Evolutionary conservation across 768 basidiomycete species (phyloP).

Genomic region (Suillus brevipes): DNA sequence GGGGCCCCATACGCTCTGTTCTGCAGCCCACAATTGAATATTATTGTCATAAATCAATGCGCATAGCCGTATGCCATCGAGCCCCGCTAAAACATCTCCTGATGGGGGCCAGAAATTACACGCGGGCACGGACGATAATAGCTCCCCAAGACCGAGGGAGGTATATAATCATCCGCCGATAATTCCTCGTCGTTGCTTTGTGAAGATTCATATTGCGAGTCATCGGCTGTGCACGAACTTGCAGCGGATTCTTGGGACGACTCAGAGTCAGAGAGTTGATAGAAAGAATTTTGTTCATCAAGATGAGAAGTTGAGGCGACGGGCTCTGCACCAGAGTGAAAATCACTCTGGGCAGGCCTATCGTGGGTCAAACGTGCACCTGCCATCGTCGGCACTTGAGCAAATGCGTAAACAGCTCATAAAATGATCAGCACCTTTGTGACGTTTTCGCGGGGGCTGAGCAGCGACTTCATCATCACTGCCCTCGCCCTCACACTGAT

Average conservation of each 20-base stretch:
- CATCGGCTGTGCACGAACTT: background rate
- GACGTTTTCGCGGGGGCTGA: background rate
- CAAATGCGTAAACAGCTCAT: background rate
- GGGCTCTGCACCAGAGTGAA: background rate
- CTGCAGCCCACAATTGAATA: background rate
- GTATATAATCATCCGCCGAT: background rate
- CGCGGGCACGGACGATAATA: background rate
- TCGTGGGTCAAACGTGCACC: background rate
- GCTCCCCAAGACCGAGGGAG: background rate
- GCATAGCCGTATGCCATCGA: background rate
- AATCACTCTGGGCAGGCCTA: background rate
- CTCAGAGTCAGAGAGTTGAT: background rate
- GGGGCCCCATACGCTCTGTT: background rate
- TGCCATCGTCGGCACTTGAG: background rate
- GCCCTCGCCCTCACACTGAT: background rate
- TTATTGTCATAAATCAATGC: background rate
- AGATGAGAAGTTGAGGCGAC: background rate
- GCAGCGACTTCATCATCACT: background rate
- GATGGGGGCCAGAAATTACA: no score
- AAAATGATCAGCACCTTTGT: background rate
- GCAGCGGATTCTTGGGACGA: background rate
- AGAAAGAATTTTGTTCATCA: background rate
- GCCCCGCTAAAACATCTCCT: background rate
- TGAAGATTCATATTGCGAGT: background rate
- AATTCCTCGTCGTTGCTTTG: no score